These are phyloP conservation scores for Fomitopsis pulvina DNA, from an alignment of 768 basidiomycete genomes.

Conservation along the genomic window DNA sequence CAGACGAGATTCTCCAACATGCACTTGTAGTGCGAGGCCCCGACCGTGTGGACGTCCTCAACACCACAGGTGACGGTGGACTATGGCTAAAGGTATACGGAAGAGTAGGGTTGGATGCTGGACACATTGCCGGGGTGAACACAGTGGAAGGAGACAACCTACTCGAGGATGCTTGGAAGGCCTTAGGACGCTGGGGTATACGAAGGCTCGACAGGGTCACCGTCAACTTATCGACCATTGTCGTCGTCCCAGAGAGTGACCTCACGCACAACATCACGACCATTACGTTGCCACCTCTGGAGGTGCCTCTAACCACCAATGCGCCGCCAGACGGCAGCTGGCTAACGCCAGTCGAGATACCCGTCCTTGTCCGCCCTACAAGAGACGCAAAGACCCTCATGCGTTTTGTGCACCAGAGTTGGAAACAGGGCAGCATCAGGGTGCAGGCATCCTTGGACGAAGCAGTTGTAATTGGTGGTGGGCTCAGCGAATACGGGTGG, in stretches of 20 bases:
- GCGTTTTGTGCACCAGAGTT: conserved; percentile 50
- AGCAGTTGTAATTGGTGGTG: conserved; percentile 47
- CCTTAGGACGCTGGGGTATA: conserved; percentile 63
- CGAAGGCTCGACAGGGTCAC: conserved; percentile 48
- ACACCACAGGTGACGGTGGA: conserved; percentile 49
- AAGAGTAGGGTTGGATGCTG: conserved; percentile 63
- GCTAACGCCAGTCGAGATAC: conserved; percentile 48
- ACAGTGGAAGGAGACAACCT: conserved; percentile 37
- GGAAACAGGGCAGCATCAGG: conserved; percentile 45
- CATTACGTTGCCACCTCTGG: conserved; percentile 41
- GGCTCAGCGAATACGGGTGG: conserved; percentile 40
- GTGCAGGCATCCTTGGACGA: conserved; percentile 37
- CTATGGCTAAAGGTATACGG: conserved; percentile 54
- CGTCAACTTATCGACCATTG: conserved; percentile 44
- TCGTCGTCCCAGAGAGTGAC: conserved; percentile 39
- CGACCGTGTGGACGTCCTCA: conserved; percentile 53
- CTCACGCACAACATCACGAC: conserved; percentile 36
- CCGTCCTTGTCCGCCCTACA: conserved; percentile 48
- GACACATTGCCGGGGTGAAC: conserved; percentile 50
- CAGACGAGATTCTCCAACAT: conserved; percentile 51
- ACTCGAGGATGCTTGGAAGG: conserved; percentile 50
- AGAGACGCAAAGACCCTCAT: conserved; percentile 40
- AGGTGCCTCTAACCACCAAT: conserved; percentile 49
- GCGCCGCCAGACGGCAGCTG: conserved; percentile 47
- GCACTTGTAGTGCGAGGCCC: conserved; percentile 56